Percentiles rank a stretch among this genome's conserved stretches.
phyloP scores from a whole-genome alignment of 305 asterid genomes.

The Fraxinus dipetala region DNA sequence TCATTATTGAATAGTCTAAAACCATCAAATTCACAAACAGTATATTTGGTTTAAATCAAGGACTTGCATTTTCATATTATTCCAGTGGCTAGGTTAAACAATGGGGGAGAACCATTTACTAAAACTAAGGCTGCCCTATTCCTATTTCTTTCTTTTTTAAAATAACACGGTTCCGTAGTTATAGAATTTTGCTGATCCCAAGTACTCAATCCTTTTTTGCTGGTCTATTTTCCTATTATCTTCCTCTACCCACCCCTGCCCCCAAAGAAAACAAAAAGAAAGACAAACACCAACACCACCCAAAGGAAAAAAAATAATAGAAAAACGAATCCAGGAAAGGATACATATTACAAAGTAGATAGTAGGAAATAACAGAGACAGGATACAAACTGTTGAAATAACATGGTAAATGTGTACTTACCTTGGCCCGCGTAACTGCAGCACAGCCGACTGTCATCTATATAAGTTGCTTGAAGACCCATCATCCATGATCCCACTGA shows the following conservation, averaged over 20 bases:
- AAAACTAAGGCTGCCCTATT: background rate
- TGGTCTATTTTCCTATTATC: background rate
- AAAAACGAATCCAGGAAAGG: background rate
- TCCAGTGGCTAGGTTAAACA: background rate
- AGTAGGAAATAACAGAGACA: background rate
- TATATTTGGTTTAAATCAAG: background rate
- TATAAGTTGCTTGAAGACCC: slow-evolving; percentile 83
- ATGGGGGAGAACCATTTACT: background rate
- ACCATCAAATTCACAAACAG: background rate
- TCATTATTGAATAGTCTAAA: background rate
- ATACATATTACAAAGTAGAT: background rate
- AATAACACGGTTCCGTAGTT: too few relatives aligned
- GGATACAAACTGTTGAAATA: background rate
- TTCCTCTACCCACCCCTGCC: background rate
- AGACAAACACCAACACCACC: background rate
- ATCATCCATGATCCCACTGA: slow-evolving; percentile 98
- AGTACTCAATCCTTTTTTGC: background rate
- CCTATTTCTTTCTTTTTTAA: background rate
- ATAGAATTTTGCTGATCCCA: too few relatives aligned
- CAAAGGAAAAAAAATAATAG: background rate
- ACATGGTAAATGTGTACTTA: slow-evolving; percentile 21
- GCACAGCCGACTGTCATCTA: slow-evolving; percentile 80
- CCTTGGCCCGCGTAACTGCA: slow-evolving; percentile 75
- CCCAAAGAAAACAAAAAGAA: background rate
- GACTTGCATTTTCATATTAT: background rate